phyloP scores from a whole-genome alignment of 2,329 filamentous ascomycete genomes.

The Bipolaris cookei region DNA sequence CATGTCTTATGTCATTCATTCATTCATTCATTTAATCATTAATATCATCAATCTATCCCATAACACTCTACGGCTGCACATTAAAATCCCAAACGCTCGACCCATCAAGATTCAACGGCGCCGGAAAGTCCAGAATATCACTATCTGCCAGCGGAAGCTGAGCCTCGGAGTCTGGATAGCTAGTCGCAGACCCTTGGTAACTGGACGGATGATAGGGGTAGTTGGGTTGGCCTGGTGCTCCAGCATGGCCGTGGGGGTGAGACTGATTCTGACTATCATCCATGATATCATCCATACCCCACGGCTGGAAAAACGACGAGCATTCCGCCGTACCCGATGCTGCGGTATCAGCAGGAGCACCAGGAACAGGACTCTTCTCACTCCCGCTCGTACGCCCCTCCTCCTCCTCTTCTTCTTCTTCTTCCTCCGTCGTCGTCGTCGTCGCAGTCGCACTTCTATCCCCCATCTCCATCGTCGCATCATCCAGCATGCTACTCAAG shows the following conservation, averaged over 20 bases:
- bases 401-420: not conserved
- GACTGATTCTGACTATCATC: not conserved
- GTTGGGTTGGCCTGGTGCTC: too few relatives aligned
- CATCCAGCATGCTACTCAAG: slow-evolving; percentile 31
- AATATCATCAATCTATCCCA: not conserved
- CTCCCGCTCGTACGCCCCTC: not conserved
- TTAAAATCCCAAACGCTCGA: slow-evolving; percentile 1
- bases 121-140: not conserved
- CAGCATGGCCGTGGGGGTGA: too few relatives aligned
- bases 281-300: not conserved
- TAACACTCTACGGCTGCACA: not conserved
- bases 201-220: too few relatives aligned
- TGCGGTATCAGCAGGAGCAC: not conserved
- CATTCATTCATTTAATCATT: not conserved
- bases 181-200: too few relatives aligned
- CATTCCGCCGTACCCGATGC: too few relatives aligned
- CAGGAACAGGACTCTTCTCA: not conserved
- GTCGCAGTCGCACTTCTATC: not conserved
- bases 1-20: too few relatives aligned
- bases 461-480: slow-evolving; percentile 5
- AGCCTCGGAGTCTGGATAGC: not conserved
- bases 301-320: not conserved
- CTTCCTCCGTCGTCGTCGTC: not conserved
- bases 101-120: not conserved
- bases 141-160: not conserved